These are phyloP conservation scores for Penicillium sp. DNA, from an alignment of 2,329 filamentous ascomycete species.

Conservation along the genomic window DNA sequence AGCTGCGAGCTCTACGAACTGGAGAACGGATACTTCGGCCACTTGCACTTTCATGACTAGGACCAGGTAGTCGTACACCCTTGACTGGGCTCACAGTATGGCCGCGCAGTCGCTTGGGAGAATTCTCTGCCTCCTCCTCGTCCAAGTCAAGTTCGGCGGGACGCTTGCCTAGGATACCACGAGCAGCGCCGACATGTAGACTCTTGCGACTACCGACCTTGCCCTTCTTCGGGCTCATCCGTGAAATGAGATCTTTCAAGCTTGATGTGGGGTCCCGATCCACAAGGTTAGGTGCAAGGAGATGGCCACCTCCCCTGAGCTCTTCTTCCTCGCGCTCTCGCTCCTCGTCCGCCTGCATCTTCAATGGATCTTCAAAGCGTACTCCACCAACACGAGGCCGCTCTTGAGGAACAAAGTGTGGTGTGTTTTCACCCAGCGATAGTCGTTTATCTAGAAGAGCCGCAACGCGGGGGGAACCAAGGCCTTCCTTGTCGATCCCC, in stretches of 20 bases:
- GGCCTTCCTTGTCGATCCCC: conserved; percentile 68
- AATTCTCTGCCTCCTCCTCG: conserved; percentile 59
- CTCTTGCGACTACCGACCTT: conserved; percentile 70
- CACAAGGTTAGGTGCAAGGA: conserved; percentile 45
- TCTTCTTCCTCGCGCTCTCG: conserved; percentile 63
- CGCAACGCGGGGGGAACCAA: conserved; percentile 74
- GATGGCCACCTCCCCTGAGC: conserved; percentile 61
- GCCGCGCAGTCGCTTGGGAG: conserved; percentile 68
- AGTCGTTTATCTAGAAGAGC: conserved; percentile 69
- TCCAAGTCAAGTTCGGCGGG: conserved; percentile 69
- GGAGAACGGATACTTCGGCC: conserved; percentile 58
- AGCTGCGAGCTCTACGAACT: conserved; percentile 40
- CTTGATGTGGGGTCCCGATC: conserved; percentile 66
- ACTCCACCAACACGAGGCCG: conserved; percentile 49
- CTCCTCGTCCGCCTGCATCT: conserved; percentile 65
- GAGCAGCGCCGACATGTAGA: conserved; percentile 72
- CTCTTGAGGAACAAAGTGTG: conserved; percentile 61
- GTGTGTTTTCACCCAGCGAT: conserved; percentile 69
- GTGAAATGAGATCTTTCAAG: conserved; percentile 75
- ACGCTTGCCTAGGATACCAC: conserved; percentile 72
- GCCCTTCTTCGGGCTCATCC: conserved; percentile 74
- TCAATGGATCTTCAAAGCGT: conserved; percentile 66
- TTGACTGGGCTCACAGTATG: conserved; percentile 76
- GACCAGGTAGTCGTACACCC: conserved; percentile 68
- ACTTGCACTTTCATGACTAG: conserved; percentile 67